These are phyloP conservation scores for Daedaleopsis nitida DNA, from an alignment of 768 basidiomycete genomes.

Conservation along the genomic window DNA sequence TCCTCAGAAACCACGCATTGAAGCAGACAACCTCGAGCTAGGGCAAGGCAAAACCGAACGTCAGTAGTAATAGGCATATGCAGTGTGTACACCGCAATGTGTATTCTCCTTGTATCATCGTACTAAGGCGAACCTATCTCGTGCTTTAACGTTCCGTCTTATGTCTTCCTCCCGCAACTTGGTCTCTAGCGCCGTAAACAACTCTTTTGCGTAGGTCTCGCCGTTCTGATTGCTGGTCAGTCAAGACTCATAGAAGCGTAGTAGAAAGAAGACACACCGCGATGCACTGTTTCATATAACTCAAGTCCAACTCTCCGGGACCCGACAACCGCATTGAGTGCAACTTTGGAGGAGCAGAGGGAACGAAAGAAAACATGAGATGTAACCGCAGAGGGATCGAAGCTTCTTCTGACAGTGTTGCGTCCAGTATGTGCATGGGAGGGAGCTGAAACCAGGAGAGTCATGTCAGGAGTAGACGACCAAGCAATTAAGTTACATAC, in stretches of 20 bases:
- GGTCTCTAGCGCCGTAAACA: conserved; percentile 56
- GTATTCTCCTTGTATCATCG: too few relatives aligned
- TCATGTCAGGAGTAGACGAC: neutral
- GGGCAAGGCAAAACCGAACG: too few relatives aligned
- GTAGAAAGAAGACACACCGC: conserved; percentile 43
- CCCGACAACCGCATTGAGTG: conserved; percentile 71
- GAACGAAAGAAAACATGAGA: conserved; percentile 62
- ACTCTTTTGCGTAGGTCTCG: conserved; percentile 61
- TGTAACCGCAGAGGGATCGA: conserved; percentile 64
- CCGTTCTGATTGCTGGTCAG: conserved; percentile 50
- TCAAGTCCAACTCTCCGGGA: conserved; percentile 53
- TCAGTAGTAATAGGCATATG: too few relatives aligned
- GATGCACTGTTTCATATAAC: conserved; percentile 52
- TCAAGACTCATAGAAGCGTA: neutral
- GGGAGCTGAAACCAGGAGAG: conserved; percentile 44
- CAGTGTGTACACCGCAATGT: too few relatives aligned
- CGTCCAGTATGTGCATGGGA: conserved; percentile 71
- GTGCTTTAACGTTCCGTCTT: conserved; percentile 59
- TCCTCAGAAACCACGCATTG: conserved; percentile 30
- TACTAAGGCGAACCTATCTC: conserved; percentile 47
- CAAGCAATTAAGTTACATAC: conserved; percentile 42
- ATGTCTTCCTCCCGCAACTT: conserved; percentile 69
- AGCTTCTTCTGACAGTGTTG: conserved; percentile 69
- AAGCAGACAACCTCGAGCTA: neutral
- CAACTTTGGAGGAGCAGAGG: conserved; percentile 39